These are phyloP conservation scores for Stygiomarasmius scandens DNA, from an alignment of 1,284 basidiomycete species.

Conservation along the genomic window DNA sequence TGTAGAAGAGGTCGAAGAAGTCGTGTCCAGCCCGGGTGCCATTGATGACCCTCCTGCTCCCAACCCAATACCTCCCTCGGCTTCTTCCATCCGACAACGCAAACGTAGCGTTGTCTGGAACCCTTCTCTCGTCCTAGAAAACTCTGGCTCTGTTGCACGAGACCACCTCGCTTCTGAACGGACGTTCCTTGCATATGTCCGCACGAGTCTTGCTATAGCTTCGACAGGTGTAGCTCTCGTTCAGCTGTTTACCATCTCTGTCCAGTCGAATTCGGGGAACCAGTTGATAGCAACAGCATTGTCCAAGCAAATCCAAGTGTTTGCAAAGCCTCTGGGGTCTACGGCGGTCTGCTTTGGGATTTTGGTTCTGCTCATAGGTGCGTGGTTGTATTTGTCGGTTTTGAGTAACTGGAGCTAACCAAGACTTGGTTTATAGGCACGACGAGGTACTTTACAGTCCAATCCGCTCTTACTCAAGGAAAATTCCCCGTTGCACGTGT, in stretches of 20 bases:
- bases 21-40: not conserved
- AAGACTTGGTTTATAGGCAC: slow-evolving; percentile 38
- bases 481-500: slow-evolving; percentile 58
- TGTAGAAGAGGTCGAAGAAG: not conserved
- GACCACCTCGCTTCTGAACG: slow-evolving; percentile 64
- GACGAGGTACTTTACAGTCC: slow-evolving; percentile 57
- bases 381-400: slow-evolving; percentile 16
- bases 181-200: slow-evolving; percentile 61
- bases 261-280: slow-evolving; percentile 1
- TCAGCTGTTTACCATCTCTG: slow-evolving; percentile 53
- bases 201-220: slow-evolving; percentile 59
- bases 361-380: slow-evolving; percentile 52
- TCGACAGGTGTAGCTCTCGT: slow-evolving; percentile 64
- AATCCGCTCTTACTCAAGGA: slow-evolving; percentile 54
- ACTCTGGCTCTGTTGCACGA: slow-evolving; percentile 60
- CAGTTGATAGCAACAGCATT: not conserved
- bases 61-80: too few relatives aligned
- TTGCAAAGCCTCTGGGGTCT: slow-evolving; percentile 59
- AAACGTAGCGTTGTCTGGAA: not conserved
- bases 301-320: slow-evolving; percentile 22
- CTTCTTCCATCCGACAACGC: not conserved
- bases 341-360: slow-evolving; percentile 53
- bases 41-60: not conserved
- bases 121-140: slow-evolving; percentile 45
- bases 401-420: not conserved